Evolutionary conservation across 139 green algal genomes (phyloP).

Genomic region (Haematococcus lacustris): DNA sequence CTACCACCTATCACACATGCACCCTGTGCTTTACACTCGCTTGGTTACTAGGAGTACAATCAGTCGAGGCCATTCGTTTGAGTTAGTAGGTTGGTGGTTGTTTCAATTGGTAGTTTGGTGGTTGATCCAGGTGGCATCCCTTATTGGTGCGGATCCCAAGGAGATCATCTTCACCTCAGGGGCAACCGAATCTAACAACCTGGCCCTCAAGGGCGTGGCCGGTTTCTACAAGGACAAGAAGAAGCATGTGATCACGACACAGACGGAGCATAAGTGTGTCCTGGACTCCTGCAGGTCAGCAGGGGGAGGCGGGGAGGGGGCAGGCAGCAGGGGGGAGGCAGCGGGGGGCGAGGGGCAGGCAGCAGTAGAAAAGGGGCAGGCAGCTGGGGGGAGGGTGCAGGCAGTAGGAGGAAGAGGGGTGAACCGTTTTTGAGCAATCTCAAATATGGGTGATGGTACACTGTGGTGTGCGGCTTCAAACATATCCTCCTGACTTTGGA

Average conservation of each 20-base stretch:
- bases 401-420: no score
- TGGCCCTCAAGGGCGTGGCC: conserved; percentile 93
- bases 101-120: no score
- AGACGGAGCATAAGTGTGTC: conserved; percentile 98
- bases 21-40: no score
- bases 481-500: no score
- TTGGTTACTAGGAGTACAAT: no score
- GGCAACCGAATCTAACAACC: conserved; percentile 97
- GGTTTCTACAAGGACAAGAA: conserved; percentile 93
- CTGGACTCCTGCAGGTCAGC: conserved; percentile 82
- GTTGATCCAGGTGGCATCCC: conserved; percentile 60
- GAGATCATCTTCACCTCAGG: conserved; percentile 98
- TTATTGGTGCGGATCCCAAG: conserved; percentile 90
- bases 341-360: no score
- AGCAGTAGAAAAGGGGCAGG: neutral
- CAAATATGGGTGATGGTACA: no score
- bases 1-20: no score
- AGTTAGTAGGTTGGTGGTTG: no score
- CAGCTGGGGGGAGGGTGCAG: neutral
- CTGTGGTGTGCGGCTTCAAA: no score
- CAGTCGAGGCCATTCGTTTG: no score
- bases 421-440: no score
- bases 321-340: neutral
- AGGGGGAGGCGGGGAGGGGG: neutral
- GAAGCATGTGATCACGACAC: conserved; percentile 92